Evolutionary conservation across 1,284 basidiomycete species (phyloP), one percentile per base, ranked within the genome.

Genomic region (Ceratobasidium sp.): DNA sequence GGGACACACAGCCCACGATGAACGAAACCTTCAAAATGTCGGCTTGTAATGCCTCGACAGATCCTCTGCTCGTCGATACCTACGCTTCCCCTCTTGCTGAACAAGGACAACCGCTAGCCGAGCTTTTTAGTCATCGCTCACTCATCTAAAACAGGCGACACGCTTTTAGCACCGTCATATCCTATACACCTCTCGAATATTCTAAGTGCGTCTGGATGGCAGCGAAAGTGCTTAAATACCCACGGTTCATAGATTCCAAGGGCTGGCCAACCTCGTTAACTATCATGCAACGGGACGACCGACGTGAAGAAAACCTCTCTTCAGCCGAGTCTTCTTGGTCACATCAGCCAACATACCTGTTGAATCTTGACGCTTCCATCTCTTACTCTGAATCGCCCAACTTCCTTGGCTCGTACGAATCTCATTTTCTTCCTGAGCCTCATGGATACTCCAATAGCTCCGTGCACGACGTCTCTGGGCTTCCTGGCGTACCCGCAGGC

Each of bases 141-240:
- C n/a, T 41, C 65, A 67, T 56, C 51, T 53, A 27, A 41, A 27
- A 14, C 51, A 9, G 65, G 54, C 11, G 33, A 53, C 41, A 41
- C 66, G 54, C 41, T 47, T 72, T 72, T 22, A 31, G 56, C 27
- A 59, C 51, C 47, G 45, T 72, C 67, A 60, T 31, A 60, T 14
- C 57, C 19, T 41, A 19, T 36, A 19, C 57, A 31, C 51, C 36
- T 29, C 67, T 47, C 29, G 67, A 45, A n/a, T 15, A 72, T 72
- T 53, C 69, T 73, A 63, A 45, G 69, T 73, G 57, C 57, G 57
- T 54, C 69, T 63, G 47, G 57, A 73, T 73, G 69, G 59, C 69
- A 27, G 50, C 69, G 59, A 60, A 48, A 54, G 56, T 73, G 1
- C 45, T 62, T 63, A 62, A 36, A 62, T 73, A 73, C 59, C 29